Conservation (phyloP, 2,329 filamentous ascomycete genomes). For the Aspergillus uvarum region DNA sequence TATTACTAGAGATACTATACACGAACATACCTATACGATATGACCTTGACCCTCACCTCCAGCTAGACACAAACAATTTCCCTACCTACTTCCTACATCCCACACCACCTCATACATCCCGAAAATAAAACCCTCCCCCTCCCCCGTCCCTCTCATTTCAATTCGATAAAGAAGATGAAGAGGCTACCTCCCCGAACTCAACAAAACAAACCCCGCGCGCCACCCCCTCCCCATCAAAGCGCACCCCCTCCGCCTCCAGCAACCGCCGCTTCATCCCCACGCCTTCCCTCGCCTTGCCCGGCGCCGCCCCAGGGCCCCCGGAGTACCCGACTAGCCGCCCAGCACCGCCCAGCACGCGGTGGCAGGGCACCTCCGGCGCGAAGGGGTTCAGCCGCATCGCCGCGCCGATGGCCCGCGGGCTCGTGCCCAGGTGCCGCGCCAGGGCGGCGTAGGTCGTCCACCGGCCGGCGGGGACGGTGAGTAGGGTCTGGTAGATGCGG, state of each 20-base stretch:
- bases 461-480: conserved; percentile 71
- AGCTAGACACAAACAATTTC: too few species aligned
- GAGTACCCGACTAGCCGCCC: conserved; percentile 58
- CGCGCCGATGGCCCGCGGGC: conserved; percentile 74
- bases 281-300: conserved; percentile 38
- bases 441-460: conserved; percentile 78
- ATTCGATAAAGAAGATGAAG: too few species aligned
- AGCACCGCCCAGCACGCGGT: conserved; percentile 73
- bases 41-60: too few species aligned
- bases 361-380: conserved; percentile 77
- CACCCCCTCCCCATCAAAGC: conserved; percentile 37
- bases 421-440: conserved; percentile 66
- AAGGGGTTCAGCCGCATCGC: conserved; percentile 77
- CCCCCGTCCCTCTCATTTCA: too few species aligned
- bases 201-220: conserved; percentile 9
- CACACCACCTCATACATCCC: too few species aligned
- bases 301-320: conserved; percentile 49
- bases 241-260: conserved; percentile 37
- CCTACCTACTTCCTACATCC: too few species aligned
- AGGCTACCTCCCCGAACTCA: neutral
- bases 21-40: too few species aligned
- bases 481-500: conserved; percentile 67
- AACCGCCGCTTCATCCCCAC: conserved; percentile 39
- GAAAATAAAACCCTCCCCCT: too few species aligned
- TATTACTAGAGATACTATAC: too few species aligned